Base-by-base conservation (phyloP, 1,284 basidiomycete genomes). In the Rhodotorula sp. region DNA sequence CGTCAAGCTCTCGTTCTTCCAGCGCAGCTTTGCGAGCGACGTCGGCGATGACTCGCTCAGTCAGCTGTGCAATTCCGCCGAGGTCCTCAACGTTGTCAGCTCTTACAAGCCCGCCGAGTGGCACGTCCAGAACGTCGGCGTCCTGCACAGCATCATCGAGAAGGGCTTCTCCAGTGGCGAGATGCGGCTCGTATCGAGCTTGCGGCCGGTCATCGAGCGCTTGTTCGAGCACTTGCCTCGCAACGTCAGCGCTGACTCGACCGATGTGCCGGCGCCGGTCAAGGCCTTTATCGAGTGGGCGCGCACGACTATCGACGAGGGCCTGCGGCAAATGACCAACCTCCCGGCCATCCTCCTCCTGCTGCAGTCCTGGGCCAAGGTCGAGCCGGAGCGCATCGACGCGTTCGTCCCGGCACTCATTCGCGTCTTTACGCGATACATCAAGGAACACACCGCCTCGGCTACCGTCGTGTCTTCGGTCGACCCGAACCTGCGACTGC, bases 1-100 rank as follows among this genome's bases (percentile, higher is more conserved):
- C 16, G 89, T 98, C 73, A 97, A 97, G 76, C 83, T 98, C 58
- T 88, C 89, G 64, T 97, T 90, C 81, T 97, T 97, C 82, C 87
- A 89, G 68, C 86, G 91, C 59, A 86, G 90, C 2, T 85, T 97
- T 62, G 67, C 71, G 77, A 86, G 84, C 77, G 93, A 97, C 55
- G 84, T 94, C 73, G 87, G 85, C 60, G 92, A 93, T 57, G 82
- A 84, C 18, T 84, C 86, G 50, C 82, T 93, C 49, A 84, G 85
- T 12, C 87, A 88, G 75, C 90, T 95, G 19, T 85, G 91, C 69
- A 91, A 92, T 71, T 88, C 93, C 3, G 91, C 93, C 28, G 93
- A 93, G 80, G 92, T 97, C 48, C 86, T 99, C 45, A 90, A 93
- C 70, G 88, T 94, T 26, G 89, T 98, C 60, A 85, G 91, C 3